A percentile compares a stretch with the other conserved stretches of the same genome.
Conservation (phyloP, 495 filamentous ascomycete genomes). For the Penicillium crystallinum region DNA sequence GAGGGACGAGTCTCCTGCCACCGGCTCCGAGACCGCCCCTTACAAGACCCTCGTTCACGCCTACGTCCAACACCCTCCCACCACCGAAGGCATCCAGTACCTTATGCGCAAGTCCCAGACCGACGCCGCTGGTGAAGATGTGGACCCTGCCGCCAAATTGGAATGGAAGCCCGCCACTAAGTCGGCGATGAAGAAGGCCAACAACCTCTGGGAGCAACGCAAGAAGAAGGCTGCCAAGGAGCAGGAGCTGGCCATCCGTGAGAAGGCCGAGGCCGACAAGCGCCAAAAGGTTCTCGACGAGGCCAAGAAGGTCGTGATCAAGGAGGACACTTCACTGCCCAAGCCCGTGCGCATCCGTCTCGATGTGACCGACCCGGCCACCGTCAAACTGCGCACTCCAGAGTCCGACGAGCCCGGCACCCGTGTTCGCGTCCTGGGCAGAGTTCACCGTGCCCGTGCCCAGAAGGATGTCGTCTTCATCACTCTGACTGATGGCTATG, state of each 20-base stretch:
- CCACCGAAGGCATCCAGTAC: slow-evolving; percentile 54
- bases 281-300: slow-evolving; percentile 65
- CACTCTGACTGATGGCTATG: slow-evolving; percentile 82
- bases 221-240: slow-evolving; percentile 75
- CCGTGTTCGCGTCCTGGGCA: slow-evolving; percentile 75
- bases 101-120: slow-evolving; percentile 63
- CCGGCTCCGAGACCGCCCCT: slow-evolving; percentile 65
- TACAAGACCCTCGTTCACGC: slow-evolving; percentile 78
- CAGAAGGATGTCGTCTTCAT: slow-evolving; percentile 90
- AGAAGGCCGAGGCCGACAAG: slow-evolving; percentile 68
- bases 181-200: slow-evolving; percentile 76
- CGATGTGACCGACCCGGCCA: slow-evolving; percentile 53
- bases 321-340: slow-evolving; percentile 75
- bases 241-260: slow-evolving; percentile 58
- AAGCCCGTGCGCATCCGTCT: slow-evolving; percentile 71
- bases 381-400: slow-evolving; percentile 56
- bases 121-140: slow-evolving; percentile 56
- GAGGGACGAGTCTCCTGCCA: slow-evolving; percentile 59
- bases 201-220: slow-evolving; percentile 62
- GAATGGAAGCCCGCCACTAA: slow-evolving; percentile 81
- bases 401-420: slow-evolving; percentile 58
- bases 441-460: slow-evolving; percentile 75
- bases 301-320: slow-evolving; percentile 81
- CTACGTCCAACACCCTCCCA: slow-evolving; percentile 63
- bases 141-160: slow-evolving; percentile 40